Evolutionary conservation across 2,329 filamentous ascomycete genomes (phyloP).

Genomic region (Cryphonectria japonica): DNA sequence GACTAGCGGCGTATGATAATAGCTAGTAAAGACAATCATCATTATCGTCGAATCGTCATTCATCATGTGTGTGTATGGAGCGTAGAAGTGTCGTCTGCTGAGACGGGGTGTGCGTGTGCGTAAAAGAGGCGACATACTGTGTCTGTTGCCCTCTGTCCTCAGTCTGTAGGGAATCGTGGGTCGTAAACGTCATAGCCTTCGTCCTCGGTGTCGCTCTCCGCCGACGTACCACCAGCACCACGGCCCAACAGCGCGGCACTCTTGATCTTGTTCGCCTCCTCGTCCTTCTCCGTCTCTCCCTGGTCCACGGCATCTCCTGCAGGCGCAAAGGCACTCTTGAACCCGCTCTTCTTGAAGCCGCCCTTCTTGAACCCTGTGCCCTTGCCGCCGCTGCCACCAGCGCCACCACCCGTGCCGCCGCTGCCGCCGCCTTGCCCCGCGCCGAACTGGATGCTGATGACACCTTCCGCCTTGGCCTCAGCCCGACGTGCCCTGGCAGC

Average conservation of each 20-base stretch:
- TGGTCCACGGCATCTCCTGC: constrained; percentile 50
- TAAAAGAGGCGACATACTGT: too few relatives aligned
- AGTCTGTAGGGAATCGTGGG: constrained; percentile 63
- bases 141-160: constrained; percentile 36
- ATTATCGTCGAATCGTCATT: background rate
- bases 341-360: constrained; percentile 81
- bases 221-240: background rate
- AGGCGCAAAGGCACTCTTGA: constrained; percentile 74
- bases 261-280: constrained; percentile 35
- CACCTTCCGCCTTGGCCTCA: constrained; percentile 70
- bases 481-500: constrained; percentile 68
- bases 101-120: background rate
- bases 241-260: constrained; percentile 29
- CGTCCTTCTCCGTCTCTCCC: constrained; percentile 31
- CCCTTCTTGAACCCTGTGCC: constrained; percentile 67
- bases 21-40: background rate
- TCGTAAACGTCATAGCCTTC: constrained; percentile 73
- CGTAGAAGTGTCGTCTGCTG: background rate
- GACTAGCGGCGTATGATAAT: constrained; percentile 35
- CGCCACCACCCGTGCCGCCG: constrained; percentile 34
- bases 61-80: too few relatives aligned
- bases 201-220: constrained; percentile 68
- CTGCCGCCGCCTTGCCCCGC: constrained; percentile 36
- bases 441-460: constrained; percentile 69
- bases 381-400: constrained; percentile 35